Evolutionary conservation across 2,329 filamentous ascomycete species (phyloP).

Genomic region (Neoascochyta sp.): DNA sequence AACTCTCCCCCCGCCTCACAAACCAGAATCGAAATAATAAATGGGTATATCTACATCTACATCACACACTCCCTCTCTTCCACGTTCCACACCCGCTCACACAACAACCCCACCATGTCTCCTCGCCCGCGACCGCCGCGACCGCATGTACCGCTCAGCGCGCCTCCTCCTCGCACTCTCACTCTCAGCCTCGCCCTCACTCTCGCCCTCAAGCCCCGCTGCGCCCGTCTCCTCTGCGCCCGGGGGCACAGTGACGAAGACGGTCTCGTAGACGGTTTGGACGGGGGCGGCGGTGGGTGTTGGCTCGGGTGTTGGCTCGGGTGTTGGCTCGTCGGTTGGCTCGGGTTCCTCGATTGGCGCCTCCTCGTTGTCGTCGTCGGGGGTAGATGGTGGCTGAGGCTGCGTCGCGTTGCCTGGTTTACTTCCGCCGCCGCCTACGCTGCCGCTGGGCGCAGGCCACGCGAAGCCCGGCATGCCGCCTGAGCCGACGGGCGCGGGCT

Average conservation of each 20-base stretch:
- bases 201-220: no score
- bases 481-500: slow-evolving; percentile 4
- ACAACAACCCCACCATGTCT: no score
- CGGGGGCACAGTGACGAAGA: slow-evolving; percentile 13
- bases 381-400: slow-evolving; percentile 5
- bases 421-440: no score
- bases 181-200: no score
- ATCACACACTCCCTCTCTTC: no score
- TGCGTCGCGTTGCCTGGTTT: slow-evolving; percentile 4
- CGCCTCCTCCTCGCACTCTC: no score
- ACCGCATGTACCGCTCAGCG: no score
- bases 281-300: slow-evolving; percentile 4
- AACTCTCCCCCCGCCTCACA: no score
- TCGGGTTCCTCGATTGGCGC: slow-evolving; percentile 2
- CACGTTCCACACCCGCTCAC: no score
- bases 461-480: slow-evolving; percentile 20
- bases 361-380: background rate
- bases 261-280: slow-evolving; percentile 11
- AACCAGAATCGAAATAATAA: no score
- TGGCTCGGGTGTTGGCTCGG: slow-evolving; percentile 7
- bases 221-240: slow-evolving; percentile 9
- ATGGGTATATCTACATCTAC: no score
- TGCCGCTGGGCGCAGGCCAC: slow-evolving; percentile 13
- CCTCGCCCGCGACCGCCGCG: no score
- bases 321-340: slow-evolving; percentile 3